A percentile compares a stretch with the other conserved stretches of the same genome.
phyloP scores from a whole-genome alignment of 164 flowering plant species.

The Taxillus chinensis region DNA sequence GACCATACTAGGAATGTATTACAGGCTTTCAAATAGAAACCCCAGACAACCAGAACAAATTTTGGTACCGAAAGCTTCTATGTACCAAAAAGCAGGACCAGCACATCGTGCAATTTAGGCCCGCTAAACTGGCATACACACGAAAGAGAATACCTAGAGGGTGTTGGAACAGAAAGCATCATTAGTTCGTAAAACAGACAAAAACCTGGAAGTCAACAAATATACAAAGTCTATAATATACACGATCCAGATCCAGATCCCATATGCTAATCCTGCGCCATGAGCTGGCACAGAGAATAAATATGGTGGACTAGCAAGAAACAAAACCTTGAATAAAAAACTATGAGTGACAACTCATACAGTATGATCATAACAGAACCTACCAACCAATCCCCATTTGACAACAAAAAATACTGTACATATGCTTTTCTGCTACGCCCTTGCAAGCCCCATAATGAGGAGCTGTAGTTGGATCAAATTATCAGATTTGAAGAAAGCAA shows the following conservation, averaged over 20 bases:
- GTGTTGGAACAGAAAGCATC: too few relatives aligned
- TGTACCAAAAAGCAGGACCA: too few relatives aligned
- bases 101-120: too few relatives aligned
- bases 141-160: too few relatives aligned
- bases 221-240: background rate
- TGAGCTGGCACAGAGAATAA: background rate
- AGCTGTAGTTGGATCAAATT: background rate
- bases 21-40: too few relatives aligned
- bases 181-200: too few relatives aligned
- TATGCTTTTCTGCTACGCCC: background rate
- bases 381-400: slow-evolving; percentile 1
- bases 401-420: slow-evolving; percentile 10
- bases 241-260: background rate
- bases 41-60: too few relatives aligned
- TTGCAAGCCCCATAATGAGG: background rate
- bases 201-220: background rate
- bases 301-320: background rate
- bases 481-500: background rate
- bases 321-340: background rate
- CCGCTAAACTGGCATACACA: too few relatives aligned
- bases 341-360: background rate
- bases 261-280: background rate
- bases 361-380: background rate
- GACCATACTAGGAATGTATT: too few relatives aligned
- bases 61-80: too few relatives aligned